A percentile compares a stretch with the other conserved stretches of the same genome.
phyloP scores from a whole-genome alignment of 768 basidiomycete genomes.

The Podaxis carcinomalis region DNA sequence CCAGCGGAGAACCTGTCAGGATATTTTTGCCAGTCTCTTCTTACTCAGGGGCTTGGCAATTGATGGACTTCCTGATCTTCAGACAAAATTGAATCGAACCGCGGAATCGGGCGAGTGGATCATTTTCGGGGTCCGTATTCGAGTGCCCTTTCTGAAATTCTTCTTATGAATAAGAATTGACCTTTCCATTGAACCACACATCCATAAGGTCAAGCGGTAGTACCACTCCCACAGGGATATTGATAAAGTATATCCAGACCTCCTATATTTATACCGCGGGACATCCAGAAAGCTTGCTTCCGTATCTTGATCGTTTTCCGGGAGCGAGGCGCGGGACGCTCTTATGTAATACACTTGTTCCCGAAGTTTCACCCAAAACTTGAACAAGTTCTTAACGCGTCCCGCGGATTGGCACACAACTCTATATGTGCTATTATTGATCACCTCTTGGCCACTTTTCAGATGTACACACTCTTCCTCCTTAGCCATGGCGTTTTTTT shows the following conservation, averaged over 20 bases:
- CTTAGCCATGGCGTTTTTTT: no score
- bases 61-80: slow-evolving; percentile 32
- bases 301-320: slow-evolving; percentile 22
- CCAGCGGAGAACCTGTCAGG: background rate
- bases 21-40: background rate
- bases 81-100: slow-evolving; percentile 39
- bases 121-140: slow-evolving; percentile 43
- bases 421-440: no score
- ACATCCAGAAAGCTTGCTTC: slow-evolving; percentile 27
- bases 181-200: slow-evolving; percentile 25
- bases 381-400: no score
- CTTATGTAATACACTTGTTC: no score
- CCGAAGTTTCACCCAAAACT: no score
- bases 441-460: no score
- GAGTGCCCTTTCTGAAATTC: background rate
- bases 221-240: slow-evolving; percentile 29
- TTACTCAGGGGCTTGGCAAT: slow-evolving; percentile 33
- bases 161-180: background rate
- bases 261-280: slow-evolving; percentile 26
- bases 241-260: slow-evolving; percentile 29
- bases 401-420: no score
- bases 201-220: slow-evolving; percentile 29
- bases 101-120: slow-evolving; percentile 39
- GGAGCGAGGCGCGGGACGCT: slow-evolving; percentile 16
- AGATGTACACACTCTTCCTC: no score